These are phyloP conservation scores for Triticum timopheevii DNA, from an alignment of 176 grass and related monocot genomes.

Conservation along the genomic window DNA sequence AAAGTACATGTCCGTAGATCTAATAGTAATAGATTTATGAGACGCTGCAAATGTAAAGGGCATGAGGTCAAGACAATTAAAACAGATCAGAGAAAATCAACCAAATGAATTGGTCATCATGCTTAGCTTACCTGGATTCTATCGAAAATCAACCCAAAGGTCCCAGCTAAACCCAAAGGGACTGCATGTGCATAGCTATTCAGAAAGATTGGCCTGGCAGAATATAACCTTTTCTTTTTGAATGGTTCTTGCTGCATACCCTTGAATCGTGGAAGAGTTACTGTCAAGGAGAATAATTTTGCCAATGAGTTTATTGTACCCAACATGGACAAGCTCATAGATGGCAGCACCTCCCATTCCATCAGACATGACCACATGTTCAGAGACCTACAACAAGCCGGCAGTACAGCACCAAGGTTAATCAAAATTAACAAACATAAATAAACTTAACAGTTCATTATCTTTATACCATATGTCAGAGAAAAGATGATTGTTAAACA, in stretches of 20 bases:
- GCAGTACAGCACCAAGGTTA: not conserved
- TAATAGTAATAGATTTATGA: constrained; percentile 81
- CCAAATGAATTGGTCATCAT: not conserved
- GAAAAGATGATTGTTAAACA: not conserved
- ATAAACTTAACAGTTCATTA: not conserved
- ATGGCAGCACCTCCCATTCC: too few species aligned
- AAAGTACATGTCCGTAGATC: constrained; percentile 84
- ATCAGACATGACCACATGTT: constrained; percentile 60
- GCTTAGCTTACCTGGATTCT: constrained; percentile 65
- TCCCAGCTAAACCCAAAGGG: constrained; percentile 84
- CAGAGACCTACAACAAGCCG: constrained; percentile 60
- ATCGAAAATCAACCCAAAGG: constrained; percentile 88
- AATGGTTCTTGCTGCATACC: too few species aligned
- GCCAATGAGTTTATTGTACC: too few species aligned
- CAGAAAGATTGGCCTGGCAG: too few species aligned
- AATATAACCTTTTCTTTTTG: too few species aligned
- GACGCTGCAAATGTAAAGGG: constrained; percentile 46
- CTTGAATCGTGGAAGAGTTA: too few species aligned
- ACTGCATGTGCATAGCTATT: constrained; percentile 36
- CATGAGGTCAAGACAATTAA: not conserved
- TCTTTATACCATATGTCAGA: not conserved
- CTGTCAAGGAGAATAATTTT: too few species aligned
- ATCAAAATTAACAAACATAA: not conserved
- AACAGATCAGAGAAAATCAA: not conserved
- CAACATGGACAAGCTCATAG: too few species aligned